Evolutionary conservation across 805 yeast genomes (phyloP).

Genomic region (Lachancea sp.): DNA sequence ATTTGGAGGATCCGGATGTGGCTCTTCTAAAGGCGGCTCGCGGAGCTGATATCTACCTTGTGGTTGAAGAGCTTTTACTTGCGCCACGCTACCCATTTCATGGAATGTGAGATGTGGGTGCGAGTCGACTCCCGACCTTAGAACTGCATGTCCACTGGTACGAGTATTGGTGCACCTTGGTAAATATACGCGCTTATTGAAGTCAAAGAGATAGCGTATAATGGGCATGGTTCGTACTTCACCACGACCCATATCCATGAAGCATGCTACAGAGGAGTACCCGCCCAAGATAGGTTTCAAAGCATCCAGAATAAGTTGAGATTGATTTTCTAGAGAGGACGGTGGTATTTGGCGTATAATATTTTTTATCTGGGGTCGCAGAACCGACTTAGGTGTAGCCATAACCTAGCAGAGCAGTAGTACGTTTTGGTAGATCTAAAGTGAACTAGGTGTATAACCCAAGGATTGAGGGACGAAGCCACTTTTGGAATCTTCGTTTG

Average conservation of each 20-base stretch:
- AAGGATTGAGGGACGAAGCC: too few relatives aligned
- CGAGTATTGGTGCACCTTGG: constrained; percentile 45
- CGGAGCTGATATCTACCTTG: constrained; percentile 59
- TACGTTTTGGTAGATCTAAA: too few relatives aligned
- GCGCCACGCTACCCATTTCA: constrained; percentile 37
- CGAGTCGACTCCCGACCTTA: constrained; percentile 11
- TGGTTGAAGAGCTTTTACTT: constrained; percentile 48
- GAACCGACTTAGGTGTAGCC: constrained; percentile 14
- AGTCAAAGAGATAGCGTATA: constrained; percentile 45
- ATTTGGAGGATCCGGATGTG: constrained; percentile 25
- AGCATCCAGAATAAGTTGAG: constrained; percentile 16
- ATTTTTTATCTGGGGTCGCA: constrained; percentile 20
- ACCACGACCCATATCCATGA: constrained; percentile 66
- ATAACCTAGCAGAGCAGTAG: too few relatives aligned
- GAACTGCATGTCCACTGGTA: constrained; percentile 26
- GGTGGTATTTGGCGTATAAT: constrained; percentile 16
- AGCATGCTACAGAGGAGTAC: constrained; percentile 47
- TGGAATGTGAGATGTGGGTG: constrained; percentile 52
- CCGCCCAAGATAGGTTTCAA: constrained; percentile 15
- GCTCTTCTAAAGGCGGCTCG: constrained; percentile 50
- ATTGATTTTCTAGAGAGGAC: constrained; percentile 23
- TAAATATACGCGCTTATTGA: constrained; percentile 47
- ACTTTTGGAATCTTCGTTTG: too few relatives aligned
- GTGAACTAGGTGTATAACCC: too few relatives aligned
- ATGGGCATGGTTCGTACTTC: constrained; percentile 60